A percentile compares a stretch with the other conserved stretches of the same genome.
phyloP scores from a whole-genome alignment of 768 basidiomycete species.

The Lactifluus rugatus region DNA sequence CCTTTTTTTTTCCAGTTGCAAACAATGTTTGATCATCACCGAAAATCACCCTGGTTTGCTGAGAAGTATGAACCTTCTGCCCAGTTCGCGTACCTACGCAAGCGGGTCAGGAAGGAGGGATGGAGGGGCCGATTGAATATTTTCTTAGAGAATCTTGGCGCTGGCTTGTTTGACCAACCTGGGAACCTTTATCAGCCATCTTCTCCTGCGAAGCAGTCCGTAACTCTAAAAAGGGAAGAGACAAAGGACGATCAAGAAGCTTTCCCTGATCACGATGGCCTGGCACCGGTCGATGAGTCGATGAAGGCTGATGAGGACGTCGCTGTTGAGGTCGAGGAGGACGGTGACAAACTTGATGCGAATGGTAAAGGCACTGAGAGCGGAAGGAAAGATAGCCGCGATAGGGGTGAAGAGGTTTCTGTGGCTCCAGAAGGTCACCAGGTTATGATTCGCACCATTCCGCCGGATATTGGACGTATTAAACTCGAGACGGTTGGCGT shows the following conservation, averaged over 20 bases:
- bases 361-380: constrained; percentile 46
- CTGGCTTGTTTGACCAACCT: constrained; percentile 76
- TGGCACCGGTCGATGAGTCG: constrained; percentile 38
- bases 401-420: constrained; percentile 51
- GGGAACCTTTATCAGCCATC: constrained; percentile 45
- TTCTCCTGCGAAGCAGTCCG: constrained; percentile 43
- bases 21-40: constrained; percentile 92
- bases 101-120: constrained; percentile 73
- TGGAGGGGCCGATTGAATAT: constrained; percentile 65
- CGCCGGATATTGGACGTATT: constrained; percentile 81
- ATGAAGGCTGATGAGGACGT: constrained; percentile 78
- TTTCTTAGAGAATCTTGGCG: constrained; percentile 74
- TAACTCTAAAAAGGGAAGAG: constrained; percentile 34
- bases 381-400: constrained; percentile 44
- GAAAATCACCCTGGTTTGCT: constrained; percentile 92
- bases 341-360: constrained; percentile 49
- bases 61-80: constrained; percentile 85
- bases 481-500: constrained; percentile 78
- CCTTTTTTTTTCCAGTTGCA: constrained; percentile 52
- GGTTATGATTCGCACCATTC: constrained; percentile 91
- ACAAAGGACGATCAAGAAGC: constrained; percentile 29
- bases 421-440: constrained; percentile 69
- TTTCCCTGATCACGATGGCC: constrained; percentile 20
- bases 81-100: constrained; percentile 62
- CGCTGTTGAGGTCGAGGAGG: constrained; percentile 63